These are phyloP conservation scores for Hericium coralloides DNA, from an alignment of 768 basidiomycete species.

Conservation along the genomic window DNA sequence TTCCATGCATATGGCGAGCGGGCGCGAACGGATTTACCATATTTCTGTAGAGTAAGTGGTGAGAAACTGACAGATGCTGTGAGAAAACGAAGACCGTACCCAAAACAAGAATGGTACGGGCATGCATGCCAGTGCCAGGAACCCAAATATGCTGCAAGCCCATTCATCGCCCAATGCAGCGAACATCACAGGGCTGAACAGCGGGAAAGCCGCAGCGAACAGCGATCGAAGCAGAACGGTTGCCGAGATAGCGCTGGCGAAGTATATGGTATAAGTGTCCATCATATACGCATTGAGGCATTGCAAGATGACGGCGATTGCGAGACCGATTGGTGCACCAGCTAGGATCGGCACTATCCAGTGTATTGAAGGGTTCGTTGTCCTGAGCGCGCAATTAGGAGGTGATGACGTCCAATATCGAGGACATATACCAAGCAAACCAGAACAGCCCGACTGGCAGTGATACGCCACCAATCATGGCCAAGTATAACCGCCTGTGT, in stretches of 20 bases:
- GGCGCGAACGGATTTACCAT: constrained; percentile 38
- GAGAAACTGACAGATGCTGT: neutral
- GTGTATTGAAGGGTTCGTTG: constrained; percentile 40
- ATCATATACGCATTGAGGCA: constrained; percentile 63
- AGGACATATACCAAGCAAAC: constrained; percentile 49
- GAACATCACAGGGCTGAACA: constrained; percentile 48
- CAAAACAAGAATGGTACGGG: constrained; percentile 51
- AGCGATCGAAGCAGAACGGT: constrained; percentile 58
- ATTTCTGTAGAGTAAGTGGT: constrained; percentile 29
- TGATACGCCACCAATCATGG: constrained; percentile 42
- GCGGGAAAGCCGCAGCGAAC: constrained; percentile 55
- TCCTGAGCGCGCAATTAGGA: constrained; percentile 27
- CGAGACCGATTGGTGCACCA: constrained; percentile 57
- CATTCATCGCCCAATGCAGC: constrained; percentile 41
- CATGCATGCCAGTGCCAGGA: constrained; percentile 38
- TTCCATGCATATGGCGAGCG: constrained; percentile 38
- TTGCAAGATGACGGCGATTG: constrained; percentile 57
- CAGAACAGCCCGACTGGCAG: constrained; percentile 54
- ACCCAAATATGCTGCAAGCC: constrained; percentile 48
- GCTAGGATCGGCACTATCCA: constrained; percentile 64
- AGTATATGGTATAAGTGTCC: constrained; percentile 60
- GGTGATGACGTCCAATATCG: constrained; percentile 1
- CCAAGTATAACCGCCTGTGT: constrained; percentile 47
- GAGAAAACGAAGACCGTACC: constrained; percentile 25
- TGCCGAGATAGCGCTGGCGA: constrained; percentile 60